Evolutionary conservation across 441 rosid species (phyloP), one percentile per base, ranked within the genome.

Genomic region (Metrosideros polymorpha): DNA sequence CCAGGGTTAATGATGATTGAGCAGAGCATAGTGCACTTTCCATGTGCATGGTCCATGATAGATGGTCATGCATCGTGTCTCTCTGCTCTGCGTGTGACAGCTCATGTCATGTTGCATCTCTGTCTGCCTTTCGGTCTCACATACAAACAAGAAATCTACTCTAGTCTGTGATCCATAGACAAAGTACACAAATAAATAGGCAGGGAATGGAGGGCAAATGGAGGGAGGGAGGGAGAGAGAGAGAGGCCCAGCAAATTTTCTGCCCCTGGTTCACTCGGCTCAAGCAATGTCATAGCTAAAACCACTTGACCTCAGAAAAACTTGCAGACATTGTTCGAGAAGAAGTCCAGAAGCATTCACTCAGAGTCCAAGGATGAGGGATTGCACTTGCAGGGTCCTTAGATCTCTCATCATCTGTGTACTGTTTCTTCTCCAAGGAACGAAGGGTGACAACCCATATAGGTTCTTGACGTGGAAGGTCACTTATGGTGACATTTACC

Each of bases 381-480:
- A 85, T n/a, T 89, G 63, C 92, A 86, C 85, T 30, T 89, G 79
- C 92, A 87, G 89, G 50, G 82, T 85, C 52, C 84, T 90, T 50
- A 63, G 61, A 66, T 84, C 76, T 85, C 87, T 90, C 83, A 12
- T 92, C 85, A 82, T 90, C 90, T 89, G 90, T 85, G 87, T 89
- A 54, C 87, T 94, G 83, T 51, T 92, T 86, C 85, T 92, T 52
- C 91, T 88, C 75, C 85, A 88, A 88, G 92, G 92, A 71, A 92
- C 92, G 12, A 83, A 89, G 85, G 98, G 95, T 47, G 99, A 95
- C 57, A 93, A 93, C 88, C 95, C 99, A 77, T 97, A 97, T 35
- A 94, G 96, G 88, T 95, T 93, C 89, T 94, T 91, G 87, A 90
- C 94, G 12, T 97, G 99, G 99, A 97, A 95, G 89, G 92, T 95